phyloP scores from a whole-genome alignment of 805 yeast species.

The Candida tallmaniae region DNA sequence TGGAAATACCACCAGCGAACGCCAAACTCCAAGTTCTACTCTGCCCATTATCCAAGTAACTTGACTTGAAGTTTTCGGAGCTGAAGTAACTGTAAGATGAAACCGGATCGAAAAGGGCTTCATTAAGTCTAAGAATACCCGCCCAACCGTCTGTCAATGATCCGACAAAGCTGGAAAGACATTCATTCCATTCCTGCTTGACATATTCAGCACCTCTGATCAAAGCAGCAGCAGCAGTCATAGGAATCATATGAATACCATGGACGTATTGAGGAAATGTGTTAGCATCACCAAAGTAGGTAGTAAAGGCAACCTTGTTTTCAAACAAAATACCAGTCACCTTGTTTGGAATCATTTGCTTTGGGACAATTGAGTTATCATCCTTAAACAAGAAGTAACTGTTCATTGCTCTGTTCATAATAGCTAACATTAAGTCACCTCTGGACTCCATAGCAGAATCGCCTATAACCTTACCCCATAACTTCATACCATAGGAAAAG shows the following conservation, averaged over 20 bases:
- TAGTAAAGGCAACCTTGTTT: slow-evolving; percentile 66
- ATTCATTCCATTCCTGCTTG: slow-evolving; percentile 58
- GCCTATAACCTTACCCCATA: slow-evolving; percentile 61
- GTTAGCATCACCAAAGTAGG: slow-evolving; percentile 57
- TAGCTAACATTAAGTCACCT: slow-evolving; percentile 58
- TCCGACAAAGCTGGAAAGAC: slow-evolving; percentile 40
- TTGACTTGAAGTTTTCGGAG: slow-evolving; percentile 16
- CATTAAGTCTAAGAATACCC: slow-evolving; percentile 68
- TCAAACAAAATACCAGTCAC: slow-evolving; percentile 73
- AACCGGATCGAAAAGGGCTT: slow-evolving; percentile 68
- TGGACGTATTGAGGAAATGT: slow-evolving; percentile 55
- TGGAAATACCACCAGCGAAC: slow-evolving; percentile 47
- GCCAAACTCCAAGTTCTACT: slow-evolving; percentile 61
- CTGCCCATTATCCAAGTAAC: slow-evolving; percentile 57
- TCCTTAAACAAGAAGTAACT: slow-evolving; percentile 49
- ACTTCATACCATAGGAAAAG: slow-evolving; percentile 61
- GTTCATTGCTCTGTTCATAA: slow-evolving; percentile 51
- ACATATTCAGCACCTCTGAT: slow-evolving; percentile 53
- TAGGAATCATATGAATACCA: slow-evolving; percentile 75
- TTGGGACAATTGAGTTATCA: slow-evolving; percentile 53
- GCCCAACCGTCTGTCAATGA: slow-evolving; percentile 62
- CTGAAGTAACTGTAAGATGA: slow-evolving; percentile 58
- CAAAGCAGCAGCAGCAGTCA: slow-evolving; percentile 63
- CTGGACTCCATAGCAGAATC: slow-evolving; percentile 53
- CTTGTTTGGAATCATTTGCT: slow-evolving; percentile 50